Evolutionary conservation across 768 basidiomycete species (phyloP).

Genomic region (Calocybe cyanea): DNA sequence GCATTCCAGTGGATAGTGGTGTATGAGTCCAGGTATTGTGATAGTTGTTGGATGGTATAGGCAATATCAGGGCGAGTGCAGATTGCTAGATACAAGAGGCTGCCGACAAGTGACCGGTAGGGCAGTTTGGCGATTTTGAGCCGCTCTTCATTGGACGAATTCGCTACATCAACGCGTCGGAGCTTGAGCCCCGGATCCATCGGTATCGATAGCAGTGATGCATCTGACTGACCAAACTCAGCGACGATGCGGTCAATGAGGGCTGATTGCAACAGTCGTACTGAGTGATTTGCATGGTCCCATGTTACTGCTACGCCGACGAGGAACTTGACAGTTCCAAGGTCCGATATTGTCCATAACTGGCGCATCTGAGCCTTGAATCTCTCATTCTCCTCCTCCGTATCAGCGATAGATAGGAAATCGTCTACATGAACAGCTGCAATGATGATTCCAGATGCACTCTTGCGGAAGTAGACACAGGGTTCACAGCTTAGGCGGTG

Average conservation of each 20-base stretch:
- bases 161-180: not conserved
- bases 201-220: not conserved
- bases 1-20: not conserved
- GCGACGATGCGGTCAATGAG: not conserved
- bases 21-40: constrained; percentile 1
- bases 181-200: constrained; percentile 1
- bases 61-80: constrained; percentile 1
- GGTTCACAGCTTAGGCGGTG: too few relatives aligned
- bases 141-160: not conserved
- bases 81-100: not conserved
- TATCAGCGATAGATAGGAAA: not conserved
- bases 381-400: not conserved
- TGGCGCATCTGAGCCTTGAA: too few relatives aligned
- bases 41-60: constrained; percentile 1
- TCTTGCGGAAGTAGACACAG: too few relatives aligned
- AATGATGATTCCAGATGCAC: too few relatives aligned
- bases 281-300: not conserved
- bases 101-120: not conserved
- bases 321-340: not conserved
- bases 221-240: not conserved
- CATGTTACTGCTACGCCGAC: not conserved
- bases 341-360: not conserved
- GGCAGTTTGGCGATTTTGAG: not conserved
- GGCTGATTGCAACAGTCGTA: not conserved
- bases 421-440: not conserved